Conservation (phyloP, 345 rosid species). For the Salix koriyanagi region DNA sequence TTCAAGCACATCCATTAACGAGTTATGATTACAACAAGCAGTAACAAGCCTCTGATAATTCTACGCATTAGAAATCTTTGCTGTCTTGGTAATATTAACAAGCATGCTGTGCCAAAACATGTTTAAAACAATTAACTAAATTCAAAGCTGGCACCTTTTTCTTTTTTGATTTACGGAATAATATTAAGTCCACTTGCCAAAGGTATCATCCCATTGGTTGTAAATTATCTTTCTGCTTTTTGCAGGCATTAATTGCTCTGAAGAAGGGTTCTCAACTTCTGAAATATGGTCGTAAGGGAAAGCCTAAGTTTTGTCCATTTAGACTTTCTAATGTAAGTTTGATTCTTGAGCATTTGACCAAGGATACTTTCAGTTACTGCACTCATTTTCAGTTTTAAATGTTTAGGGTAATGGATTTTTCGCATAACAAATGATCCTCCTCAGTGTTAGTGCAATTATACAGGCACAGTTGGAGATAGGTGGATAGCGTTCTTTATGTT, state of each 20-base stretch:
- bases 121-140: neutral
- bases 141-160: neutral
- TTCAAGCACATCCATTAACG: neutral
- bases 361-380: constrained; percentile 1
- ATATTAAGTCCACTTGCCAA: neutral
- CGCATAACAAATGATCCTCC: neutral
- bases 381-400: constrained; percentile 1
- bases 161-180: neutral
- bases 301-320: constrained; percentile 86
- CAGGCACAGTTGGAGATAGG: neutral
- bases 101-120: neutral
- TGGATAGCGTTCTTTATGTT: neutral
- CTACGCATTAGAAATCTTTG: neutral
- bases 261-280: constrained; percentile 89
- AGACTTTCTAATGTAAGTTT: constrained; percentile 83
- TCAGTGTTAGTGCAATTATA: neutral
- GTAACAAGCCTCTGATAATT: neutral
- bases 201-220: neutral
- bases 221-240: constrained; percentile 7
- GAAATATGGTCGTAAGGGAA: constrained; percentile 96
- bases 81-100: neutral
- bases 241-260: constrained; percentile 80
- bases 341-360: neutral
- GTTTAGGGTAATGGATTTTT: neutral
- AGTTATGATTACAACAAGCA: neutral